phyloP scores from a whole-genome alignment of 1,284 basidiomycete species.

The Malassezia slooffiae region DNA sequence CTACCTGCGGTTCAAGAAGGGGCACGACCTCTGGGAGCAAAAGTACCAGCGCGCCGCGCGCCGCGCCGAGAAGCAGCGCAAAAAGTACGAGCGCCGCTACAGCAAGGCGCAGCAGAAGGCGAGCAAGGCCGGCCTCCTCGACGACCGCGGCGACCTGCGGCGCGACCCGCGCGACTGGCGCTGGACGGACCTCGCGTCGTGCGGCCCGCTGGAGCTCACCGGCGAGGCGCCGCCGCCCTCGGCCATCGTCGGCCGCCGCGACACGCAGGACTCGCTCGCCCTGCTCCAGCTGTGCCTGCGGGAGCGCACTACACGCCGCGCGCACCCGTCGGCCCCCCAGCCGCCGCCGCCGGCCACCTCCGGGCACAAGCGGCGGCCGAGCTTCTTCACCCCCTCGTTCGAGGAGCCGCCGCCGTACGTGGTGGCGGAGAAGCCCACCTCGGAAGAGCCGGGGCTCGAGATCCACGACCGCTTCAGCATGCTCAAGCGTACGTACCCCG shows the following conservation, averaged over 20 bases:
- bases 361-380: neutral
- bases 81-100: slow-evolving; percentile 11
- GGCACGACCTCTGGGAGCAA: slow-evolving; percentile 26
- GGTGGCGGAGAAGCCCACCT: too few species aligned
- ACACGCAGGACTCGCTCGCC: slow-evolving; percentile 16
- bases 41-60: slow-evolving; percentile 18
- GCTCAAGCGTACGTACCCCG: too few species aligned
- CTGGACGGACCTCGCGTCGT: slow-evolving; percentile 18
- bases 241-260: slow-evolving; percentile 22
- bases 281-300: slow-evolving; percentile 13
- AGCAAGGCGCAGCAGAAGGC: slow-evolving; percentile 16
- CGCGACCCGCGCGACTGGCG: neutral
- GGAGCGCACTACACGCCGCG: slow-evolving; percentile 14
- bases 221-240: slow-evolving; percentile 24
- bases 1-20: slow-evolving; percentile 24
- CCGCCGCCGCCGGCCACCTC: neutral
- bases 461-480: too few species aligned
- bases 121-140: slow-evolving; percentile 17
- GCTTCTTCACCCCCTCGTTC: neutral
- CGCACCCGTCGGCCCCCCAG: neutral
- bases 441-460: too few species aligned
- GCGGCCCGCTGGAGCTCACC: slow-evolving; percentile 19
- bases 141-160: slow-evolving; percentile 5
- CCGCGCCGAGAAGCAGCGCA: slow-evolving; percentile 15
- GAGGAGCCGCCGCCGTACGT: too few species aligned